Evolutionary conservation across 2,329 filamentous ascomycete genomes (phyloP).

Genomic region (Penicillium freii): DNA sequence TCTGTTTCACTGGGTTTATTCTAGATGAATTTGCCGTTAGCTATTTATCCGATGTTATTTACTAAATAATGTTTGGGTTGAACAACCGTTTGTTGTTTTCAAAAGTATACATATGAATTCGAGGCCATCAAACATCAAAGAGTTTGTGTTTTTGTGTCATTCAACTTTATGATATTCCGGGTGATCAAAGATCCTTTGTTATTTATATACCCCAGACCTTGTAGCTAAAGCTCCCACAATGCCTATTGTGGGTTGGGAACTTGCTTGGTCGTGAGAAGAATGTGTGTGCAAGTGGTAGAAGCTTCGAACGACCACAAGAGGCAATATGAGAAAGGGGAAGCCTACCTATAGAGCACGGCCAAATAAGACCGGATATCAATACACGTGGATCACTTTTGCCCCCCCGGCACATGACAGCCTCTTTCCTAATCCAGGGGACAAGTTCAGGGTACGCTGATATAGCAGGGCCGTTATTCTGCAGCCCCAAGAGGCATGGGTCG

Average conservation of each 20-base stretch:
- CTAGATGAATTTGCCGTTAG: not conserved
- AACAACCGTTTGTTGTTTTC: not conserved
- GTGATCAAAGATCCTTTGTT: not conserved
- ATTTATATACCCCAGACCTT: not conserved
- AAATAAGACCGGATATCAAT: conserved; percentile 12
- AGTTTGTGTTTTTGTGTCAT: not conserved
- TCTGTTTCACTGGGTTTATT: conserved; percentile 9
- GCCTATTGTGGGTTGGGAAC: conserved; percentile 1
- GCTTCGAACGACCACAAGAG: conserved; percentile 9
- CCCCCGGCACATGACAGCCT: conserved; percentile 10
- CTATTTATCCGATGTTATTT: not conserved
- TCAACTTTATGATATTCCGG: not conserved
- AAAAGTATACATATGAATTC: not conserved
- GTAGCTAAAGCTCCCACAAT: not conserved
- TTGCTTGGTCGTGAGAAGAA: conserved; percentile 1
- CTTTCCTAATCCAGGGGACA: conserved; percentile 15
- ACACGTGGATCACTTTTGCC: conserved; percentile 21
- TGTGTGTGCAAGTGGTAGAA: conserved; percentile 7
- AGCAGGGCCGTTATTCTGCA: conserved; percentile 12
- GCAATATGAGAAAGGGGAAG: conserved; percentile 4
- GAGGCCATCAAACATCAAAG: not conserved
- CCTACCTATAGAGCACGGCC: not conserved
- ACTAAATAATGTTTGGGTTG: conserved; percentile 2
- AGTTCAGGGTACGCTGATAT: conserved; percentile 12
- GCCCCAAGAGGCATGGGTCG: conserved; percentile 6